Evolutionary conservation across 2,329 filamentous ascomycete species (phyloP).

Genomic region (Teratosphaeria pseudoeucalypti): DNA sequence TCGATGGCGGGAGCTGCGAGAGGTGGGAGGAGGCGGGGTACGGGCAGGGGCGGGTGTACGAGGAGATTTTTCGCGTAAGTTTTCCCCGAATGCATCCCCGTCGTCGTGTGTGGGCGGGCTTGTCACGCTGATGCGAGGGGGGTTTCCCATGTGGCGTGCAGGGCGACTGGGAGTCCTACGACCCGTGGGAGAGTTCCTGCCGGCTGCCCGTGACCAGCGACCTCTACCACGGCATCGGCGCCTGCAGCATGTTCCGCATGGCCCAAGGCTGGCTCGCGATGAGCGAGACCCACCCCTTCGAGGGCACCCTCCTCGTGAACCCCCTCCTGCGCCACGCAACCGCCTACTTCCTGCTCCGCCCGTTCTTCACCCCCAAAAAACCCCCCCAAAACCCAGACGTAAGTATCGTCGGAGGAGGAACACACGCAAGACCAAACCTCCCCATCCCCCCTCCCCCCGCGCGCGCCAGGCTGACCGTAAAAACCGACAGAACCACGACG

Average conservation of each 20-base stretch:
- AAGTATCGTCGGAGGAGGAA: too few relatives aligned
- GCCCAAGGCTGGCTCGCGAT: constrained; percentile 86
- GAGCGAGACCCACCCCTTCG: constrained; percentile 57
- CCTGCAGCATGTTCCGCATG: constrained; percentile 76
- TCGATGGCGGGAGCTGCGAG: constrained; percentile 42
- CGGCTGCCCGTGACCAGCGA: constrained; percentile 61
- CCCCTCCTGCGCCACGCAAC: constrained; percentile 66
- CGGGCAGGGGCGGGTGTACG: constrained; percentile 55
- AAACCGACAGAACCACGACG: constrained; percentile 15
- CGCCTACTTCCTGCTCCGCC: constrained; percentile 69
- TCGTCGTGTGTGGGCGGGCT: not conserved
- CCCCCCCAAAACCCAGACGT: constrained; percentile 22
- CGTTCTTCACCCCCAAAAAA: constrained; percentile 60
- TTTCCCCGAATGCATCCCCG: too few relatives aligned
- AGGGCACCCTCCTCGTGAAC: constrained; percentile 76
- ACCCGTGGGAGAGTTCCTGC: constrained; percentile 68
- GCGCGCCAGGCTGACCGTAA: too few relatives aligned
- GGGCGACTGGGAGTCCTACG: constrained; percentile 70
- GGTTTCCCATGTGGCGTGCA: constrained; percentile 15
- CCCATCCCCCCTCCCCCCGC: too few relatives aligned
- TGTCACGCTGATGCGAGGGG: not conserved
- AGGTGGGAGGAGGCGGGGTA: constrained; percentile 53
- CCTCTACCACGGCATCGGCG: constrained; percentile 69
- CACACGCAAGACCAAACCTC: too few relatives aligned
- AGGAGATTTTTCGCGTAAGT: constrained; percentile 47